phyloP scores from a whole-genome alignment of 1,139 yeast species.

The Kodamaea suecica region DNA sequence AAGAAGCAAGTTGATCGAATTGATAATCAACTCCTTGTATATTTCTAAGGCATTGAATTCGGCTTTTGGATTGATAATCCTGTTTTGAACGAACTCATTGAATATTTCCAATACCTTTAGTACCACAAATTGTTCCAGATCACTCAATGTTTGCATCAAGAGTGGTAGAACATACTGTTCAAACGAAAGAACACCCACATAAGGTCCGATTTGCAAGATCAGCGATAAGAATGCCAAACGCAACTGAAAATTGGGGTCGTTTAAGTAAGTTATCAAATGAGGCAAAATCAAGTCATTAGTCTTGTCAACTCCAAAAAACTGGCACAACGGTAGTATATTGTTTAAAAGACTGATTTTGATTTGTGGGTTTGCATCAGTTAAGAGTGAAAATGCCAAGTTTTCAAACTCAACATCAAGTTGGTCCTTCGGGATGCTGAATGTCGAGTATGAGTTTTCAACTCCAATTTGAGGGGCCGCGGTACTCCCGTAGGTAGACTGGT shows the following conservation, averaged over 20 bases:
- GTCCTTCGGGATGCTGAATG: conserved; percentile 22
- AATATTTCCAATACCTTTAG: conserved; percentile 72
- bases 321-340: conserved; percentile 71
- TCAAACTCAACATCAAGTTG: conserved; percentile 51
- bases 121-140: conserved; percentile 80
- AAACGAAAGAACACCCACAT: conserved; percentile 75
- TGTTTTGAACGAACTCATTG: conserved; percentile 31
- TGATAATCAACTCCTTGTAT: conserved; percentile 35
- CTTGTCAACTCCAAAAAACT: conserved; percentile 80
- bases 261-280: conserved; percentile 86
- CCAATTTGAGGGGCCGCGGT: background rate
- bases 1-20: conserved; percentile 40
- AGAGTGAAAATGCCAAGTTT: conserved; percentile 56
- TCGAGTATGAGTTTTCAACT: conserved; percentile 11
- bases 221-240: conserved; percentile 70
- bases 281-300: conserved; percentile 86
- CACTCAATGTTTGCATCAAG: conserved; percentile 75
- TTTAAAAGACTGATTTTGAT: conserved; percentile 70
- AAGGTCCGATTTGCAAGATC: conserved; percentile 75
- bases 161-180: conserved; percentile 88
- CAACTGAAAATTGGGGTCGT: conserved; percentile 69
- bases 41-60: conserved; percentile 43
- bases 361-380: conserved; percentile 65
- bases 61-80: conserved; percentile 34
- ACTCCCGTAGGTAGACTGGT: conserved; percentile 1